phyloP scores from a whole-genome alignment of 2,329 filamentous ascomycete genomes.

The Didymella pinodella region DNA sequence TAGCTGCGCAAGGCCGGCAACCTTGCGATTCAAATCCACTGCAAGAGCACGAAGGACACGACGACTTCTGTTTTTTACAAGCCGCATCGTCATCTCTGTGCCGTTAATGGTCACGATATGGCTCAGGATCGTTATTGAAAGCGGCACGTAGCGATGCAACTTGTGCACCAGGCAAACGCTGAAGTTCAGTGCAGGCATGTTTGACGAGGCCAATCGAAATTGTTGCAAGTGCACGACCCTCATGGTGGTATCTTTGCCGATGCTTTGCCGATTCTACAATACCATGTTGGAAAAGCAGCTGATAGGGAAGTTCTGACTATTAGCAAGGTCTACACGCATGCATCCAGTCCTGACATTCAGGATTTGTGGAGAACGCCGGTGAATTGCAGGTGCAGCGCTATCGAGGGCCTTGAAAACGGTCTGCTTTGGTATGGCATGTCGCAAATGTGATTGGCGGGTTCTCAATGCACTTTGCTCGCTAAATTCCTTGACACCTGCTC shows the following conservation, averaged over 20 bases:
- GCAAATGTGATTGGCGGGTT: constrained; percentile 7
- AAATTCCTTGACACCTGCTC: constrained; percentile 11
- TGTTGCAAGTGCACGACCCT: constrained; percentile 15
- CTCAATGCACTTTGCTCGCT: not conserved
- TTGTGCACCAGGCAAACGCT: constrained; percentile 8
- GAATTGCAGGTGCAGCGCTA: constrained; percentile 11
- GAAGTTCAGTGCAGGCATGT: constrained; percentile 9
- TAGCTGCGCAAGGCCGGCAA: constrained; percentile 10
- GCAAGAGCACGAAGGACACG: constrained; percentile 1
- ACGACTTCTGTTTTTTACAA: not conserved
- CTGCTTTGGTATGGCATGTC: constrained; percentile 7
- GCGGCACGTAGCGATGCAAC: constrained; percentile 14
- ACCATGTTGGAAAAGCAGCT: constrained; percentile 6
- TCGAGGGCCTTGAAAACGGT: constrained; percentile 8
- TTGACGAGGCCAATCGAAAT: constrained; percentile 9
- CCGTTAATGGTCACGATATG: constrained; percentile 1
- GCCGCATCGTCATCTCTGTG: constrained; percentile 6
- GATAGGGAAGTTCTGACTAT: constrained; percentile 1
- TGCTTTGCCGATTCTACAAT: constrained; percentile 16
- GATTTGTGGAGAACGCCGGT: constrained; percentile 1
- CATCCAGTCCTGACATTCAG: constrained; percentile 7
- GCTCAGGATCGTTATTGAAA: constrained; percentile 6
- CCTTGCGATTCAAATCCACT: constrained; percentile 14
- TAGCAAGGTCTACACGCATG: constrained; percentile 3
- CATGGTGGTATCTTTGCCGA: constrained; percentile 11